Conservation (phyloP, 805 yeast genomes). For the Teunomyces funiuensis region DNA sequence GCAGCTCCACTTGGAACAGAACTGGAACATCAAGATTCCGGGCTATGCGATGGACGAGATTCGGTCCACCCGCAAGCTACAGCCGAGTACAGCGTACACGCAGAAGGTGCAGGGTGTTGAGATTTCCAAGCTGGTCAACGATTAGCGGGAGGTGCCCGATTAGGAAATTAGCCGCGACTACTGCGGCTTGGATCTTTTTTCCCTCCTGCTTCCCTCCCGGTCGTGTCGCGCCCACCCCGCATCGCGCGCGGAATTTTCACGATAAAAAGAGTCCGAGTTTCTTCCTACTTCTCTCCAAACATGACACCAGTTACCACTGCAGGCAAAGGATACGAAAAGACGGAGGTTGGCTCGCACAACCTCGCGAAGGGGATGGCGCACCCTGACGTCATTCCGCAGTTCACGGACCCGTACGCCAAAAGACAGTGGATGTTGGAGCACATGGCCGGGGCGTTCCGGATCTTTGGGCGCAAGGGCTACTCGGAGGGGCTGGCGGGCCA, state of each 20-base stretch:
- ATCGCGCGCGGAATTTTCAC: neutral
- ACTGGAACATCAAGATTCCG: slow-evolving; percentile 94
- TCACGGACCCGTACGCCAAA: slow-evolving; percentile 47
- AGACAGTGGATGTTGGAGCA: slow-evolving; percentile 63
- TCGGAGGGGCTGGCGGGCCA: slow-evolving; percentile 85
- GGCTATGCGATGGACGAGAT: slow-evolving; percentile 93
- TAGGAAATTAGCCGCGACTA: neutral
- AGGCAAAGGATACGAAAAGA: slow-evolving; percentile 38
- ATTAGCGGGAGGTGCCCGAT: slow-evolving; percentile 11
- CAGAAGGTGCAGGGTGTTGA: slow-evolving; percentile 71
- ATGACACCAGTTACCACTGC: slow-evolving; percentile 19
- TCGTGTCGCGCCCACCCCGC: neutral
- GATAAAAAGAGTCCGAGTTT: neutral
- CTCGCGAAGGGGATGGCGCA: slow-evolving; percentile 53
- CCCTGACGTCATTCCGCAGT: slow-evolving; percentile 53
- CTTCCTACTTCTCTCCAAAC: no score
- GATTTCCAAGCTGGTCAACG: slow-evolving; percentile 58
- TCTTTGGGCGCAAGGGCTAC: slow-evolving; percentile 76
- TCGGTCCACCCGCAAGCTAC: slow-evolving; percentile 71
- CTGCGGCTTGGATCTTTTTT: no score
- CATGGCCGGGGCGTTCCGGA: slow-evolving; percentile 83
- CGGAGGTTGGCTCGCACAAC: slow-evolving; percentile 57
- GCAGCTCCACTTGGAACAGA: slow-evolving; percentile 85
- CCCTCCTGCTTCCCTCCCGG: no score
- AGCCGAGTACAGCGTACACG: slow-evolving; percentile 59